Evolutionary conservation across 805 yeast genomes (phyloP), one percentile per base, ranked within the genome.

Genomic region (Saturnispora mendoncae): DNA sequence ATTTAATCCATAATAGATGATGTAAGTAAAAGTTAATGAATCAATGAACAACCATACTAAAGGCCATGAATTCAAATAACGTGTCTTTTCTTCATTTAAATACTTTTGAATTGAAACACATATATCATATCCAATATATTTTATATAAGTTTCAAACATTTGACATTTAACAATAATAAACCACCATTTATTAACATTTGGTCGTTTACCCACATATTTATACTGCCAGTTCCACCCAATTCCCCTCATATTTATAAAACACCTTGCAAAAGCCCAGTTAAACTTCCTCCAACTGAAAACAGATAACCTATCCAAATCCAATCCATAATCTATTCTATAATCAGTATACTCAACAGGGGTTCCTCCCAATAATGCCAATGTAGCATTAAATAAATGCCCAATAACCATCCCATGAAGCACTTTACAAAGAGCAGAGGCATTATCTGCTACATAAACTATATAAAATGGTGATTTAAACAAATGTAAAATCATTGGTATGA

Each of bases 141-240:
- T 46, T 6, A 28, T 14, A 2, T 15, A 20, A 2, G 33, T 29
- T 29, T 46, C 48, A 20, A 29, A 26, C n/a, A 41, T 7, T n/a
- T 41, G 30, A 20, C 46, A 41, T 33, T 42, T 41, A 17, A 35
- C 13, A 8, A 43, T 10, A 7, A 46, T 38, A 20, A 45, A 40
- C 6, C 13, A 9, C 47, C 42, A 43, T 33, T 38, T 46, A 24
- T 31, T 35, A 14, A 9, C n/a, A 9, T 25, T 10, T 10, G 41
- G 29, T 2, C 20, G 13, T 10, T 36, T 30, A 10, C 15, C 15
- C 10, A 43, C 23, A n/a, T 36, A 30, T 5, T 24, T 25, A 23
- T 35, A 26, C 24, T 46, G 46, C 25, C 41, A 46, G 28, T 35
- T 41, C 49, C 49, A 46, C 2, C 46, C 49, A 15, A 44, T 18